Evolutionary conservation across 2,329 filamentous ascomycete species (phyloP), one percentile per base, ranked within the genome.

Genomic region (Colletotrichum tropicale): DNA sequence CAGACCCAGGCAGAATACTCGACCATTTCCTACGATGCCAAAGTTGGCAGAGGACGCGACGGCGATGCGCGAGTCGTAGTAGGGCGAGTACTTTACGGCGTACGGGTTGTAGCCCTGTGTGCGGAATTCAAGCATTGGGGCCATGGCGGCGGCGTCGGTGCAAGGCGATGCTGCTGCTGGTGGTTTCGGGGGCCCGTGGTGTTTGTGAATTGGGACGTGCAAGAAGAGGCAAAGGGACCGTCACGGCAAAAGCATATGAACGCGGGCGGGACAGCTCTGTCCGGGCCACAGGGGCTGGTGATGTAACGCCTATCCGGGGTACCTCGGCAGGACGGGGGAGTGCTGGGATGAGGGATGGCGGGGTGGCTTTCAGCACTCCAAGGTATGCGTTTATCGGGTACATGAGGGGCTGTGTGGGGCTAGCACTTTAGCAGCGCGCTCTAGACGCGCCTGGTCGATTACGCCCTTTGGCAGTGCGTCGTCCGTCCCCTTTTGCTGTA

Each of bases 61-160:
- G 73, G 96, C 96, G 78, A 99, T 92, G 78, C 96, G 93, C 79
- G 95, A 97, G 87, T 98, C 97, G 88, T 98, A 98, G 88, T 98
- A 99, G 8, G 97, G 97, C 71, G 96, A 98, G 89, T 98, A 99
- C 87, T 98, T 98, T 85, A 98, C 96, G 80, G 95, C 95, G 87
- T 98, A 98, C 81, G 96, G 96, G 85, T 98, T 98, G 90, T 92
- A 98, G 81, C 97, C 97, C 83, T 95, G 91, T 26, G 97, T 98
- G 78, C 95, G 94, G 87, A 95, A 98, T 86, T 98, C 96, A 80
- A 98, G 93, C 96, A 98, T 98, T 48, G 85, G 66, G 32, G 86
- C 85, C 86, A 87, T 87, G 71, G 75, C 64, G 58, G 74, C 48
- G 64, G 52, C 67, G 65, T 56, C 71, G 56, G 36, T 66, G 30